Base-by-base conservation (phyloP, 1,139 yeast species). In the Zygosaccharomyces pseudobailii region DNA sequence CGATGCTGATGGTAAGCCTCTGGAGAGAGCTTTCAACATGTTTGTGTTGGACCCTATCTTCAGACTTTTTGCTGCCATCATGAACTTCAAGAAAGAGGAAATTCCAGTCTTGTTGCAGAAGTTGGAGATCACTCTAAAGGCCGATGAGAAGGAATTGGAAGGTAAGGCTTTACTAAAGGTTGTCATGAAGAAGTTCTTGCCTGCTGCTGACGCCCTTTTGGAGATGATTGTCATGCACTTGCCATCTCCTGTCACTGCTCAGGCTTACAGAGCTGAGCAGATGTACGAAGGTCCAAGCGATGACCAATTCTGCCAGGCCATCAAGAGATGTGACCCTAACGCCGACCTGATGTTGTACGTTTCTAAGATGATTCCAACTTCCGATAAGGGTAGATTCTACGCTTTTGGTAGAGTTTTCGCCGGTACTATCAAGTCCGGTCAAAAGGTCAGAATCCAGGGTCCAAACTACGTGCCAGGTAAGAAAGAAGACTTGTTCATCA, bases 361-460 rank as follows among this genome's bases (percentile, higher is more conserved):
- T 71, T 92, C 98, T 78, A 92, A 92, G 96, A 92, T 92, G 98
- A 97, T 92, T 67, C 98, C 98, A 76, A 92, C 98, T 72, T 90
- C 97, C 67, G 98, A 92, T 78, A 92, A 90, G 84, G 98, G 98
- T 84, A 90, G 98, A 82, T 92, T 92, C 96, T 92, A 89, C 85
- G 98, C 98, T 72, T 92, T 92, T 80, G 98, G 98, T 77, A 94
- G 98, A 84, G 97, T 92, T 74, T 92, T 92, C 81, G 87, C 97
- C 67, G 98, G 98, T 89, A 92, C 97, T 70, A 97, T 92, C 70
- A 87, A 78, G 75, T 87, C 97, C 69, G 98, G 98, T 78, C 90
- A 85, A 83, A 92, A 92, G 87, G 96, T 92, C 71, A 87, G 98
- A 82, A 92, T 92, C 72, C 98, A 92, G 82, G 98, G 98, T 79